Percentiles rank a stretch among this genome's conserved stretches.
Evolutionary conservation across 2,329 filamentous ascomycete species (phyloP).

Genomic region (Calonectria naviculata): DNA sequence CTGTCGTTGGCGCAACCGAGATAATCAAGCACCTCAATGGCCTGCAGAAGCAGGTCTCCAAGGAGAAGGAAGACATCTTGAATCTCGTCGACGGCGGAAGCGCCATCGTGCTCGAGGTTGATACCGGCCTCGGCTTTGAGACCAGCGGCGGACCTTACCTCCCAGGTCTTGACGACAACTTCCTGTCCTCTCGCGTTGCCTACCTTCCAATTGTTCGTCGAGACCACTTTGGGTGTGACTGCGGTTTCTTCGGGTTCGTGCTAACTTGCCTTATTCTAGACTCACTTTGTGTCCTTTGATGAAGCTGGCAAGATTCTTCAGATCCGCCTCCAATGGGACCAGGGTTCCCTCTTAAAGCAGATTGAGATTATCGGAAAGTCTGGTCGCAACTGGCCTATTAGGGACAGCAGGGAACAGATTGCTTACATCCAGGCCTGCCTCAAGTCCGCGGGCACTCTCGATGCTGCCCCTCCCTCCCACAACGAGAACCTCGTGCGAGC

Average conservation of each 20-base stretch:
- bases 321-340: slow-evolving; percentile 94
- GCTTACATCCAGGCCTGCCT: slow-evolving; percentile 76
- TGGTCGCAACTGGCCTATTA: slow-evolving; percentile 94
- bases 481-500: slow-evolving; percentile 55
- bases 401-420: slow-evolving; percentile 85
- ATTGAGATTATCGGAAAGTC: slow-evolving; percentile 92
- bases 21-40: slow-evolving; percentile 85
- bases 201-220: slow-evolving; percentile 81
- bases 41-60: slow-evolving; percentile 80
- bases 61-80: slow-evolving; percentile 83
- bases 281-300: slow-evolving; percentile 91
- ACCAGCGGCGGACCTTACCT: slow-evolving; percentile 87
- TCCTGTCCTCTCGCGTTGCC: slow-evolving; percentile 84
- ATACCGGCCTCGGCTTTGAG: slow-evolving; percentile 85
- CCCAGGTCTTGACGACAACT: slow-evolving; percentile 93
- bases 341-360: slow-evolving; percentile 91
- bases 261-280: slow-evolving; percentile 58
- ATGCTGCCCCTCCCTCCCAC: slow-evolving; percentile 45
- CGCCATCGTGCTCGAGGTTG: slow-evolving; percentile 83
- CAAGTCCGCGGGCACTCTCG: slow-evolving; percentile 56
- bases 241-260: neutral
- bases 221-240: neutral
- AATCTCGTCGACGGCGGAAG: slow-evolving; percentile 77
- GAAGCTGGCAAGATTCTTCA: slow-evolving; percentile 81
- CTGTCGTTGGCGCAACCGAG: slow-evolving; percentile 75